phyloP scores from a whole-genome alignment of 306 rosid genomes.

The Quercus wislizeni region DNA sequence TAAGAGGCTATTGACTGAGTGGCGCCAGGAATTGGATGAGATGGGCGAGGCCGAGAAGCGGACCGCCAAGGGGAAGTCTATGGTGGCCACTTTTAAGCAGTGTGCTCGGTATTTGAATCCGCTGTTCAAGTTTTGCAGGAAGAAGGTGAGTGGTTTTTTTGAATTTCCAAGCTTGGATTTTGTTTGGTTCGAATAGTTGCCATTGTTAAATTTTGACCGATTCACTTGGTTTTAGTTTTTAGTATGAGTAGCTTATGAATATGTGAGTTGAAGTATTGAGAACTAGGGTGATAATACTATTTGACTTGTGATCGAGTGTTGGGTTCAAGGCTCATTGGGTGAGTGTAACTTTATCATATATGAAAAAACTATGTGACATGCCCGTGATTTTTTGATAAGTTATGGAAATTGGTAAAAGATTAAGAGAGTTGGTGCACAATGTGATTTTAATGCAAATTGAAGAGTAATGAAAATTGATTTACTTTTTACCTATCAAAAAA shows the following conservation, averaged over 20 bases:
- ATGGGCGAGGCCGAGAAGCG: conserved; percentile 75
- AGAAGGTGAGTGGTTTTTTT: conserved; percentile 59
- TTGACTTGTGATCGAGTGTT: too few species aligned
- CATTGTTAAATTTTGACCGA: neutral
- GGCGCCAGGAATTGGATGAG: conserved; percentile 91
- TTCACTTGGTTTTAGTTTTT: neutral
- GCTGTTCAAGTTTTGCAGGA: conserved; percentile 91
- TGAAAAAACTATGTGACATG: neutral
- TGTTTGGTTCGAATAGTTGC: neutral
- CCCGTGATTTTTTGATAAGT: neutral
- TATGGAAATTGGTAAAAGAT: too few species aligned
- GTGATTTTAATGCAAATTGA: too few species aligned
- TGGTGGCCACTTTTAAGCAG: conserved; percentile 97
- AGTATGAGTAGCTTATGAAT: neutral
- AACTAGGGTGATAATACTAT: neutral
- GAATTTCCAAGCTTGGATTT: neutral
- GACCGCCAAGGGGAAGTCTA: conserved; percentile 90
- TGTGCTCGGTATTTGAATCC: conserved; percentile 93
- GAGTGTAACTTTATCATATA: too few species aligned
- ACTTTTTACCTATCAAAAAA: too few species aligned
- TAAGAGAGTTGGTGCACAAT: too few species aligned
- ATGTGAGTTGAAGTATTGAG: neutral
- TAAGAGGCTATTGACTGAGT: conserved; percentile 86
- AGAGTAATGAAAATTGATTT: too few species aligned
- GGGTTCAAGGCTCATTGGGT: too few species aligned